phyloP scores from a whole-genome alignment of 2,329 filamentous ascomycete genomes.

The Colletotrichum sublineola region DNA sequence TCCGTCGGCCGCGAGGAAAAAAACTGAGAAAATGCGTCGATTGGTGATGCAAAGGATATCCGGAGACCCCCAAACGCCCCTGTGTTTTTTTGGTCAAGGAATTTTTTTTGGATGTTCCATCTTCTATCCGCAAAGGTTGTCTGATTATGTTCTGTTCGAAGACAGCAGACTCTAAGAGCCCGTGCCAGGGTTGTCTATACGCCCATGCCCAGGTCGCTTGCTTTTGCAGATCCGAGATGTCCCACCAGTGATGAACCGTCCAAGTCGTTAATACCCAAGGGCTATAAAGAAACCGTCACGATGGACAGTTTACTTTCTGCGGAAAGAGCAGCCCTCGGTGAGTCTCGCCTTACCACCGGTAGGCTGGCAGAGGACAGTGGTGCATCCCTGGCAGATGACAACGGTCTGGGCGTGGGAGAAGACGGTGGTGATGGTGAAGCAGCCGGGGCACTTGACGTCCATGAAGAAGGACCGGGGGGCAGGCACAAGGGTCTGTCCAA shows the following conservation, averaged over 20 bases:
- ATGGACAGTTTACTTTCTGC: conserved; percentile 90
- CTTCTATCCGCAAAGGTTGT: conserved; percentile 76
- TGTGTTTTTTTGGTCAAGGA: conserved; percentile 65
- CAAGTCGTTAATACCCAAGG: conserved; percentile 63
- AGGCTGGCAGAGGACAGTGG: conserved; percentile 98
- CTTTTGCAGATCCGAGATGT: conserved; percentile 72
- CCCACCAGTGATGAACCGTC: conserved; percentile 63
- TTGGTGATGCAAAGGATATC: conserved; percentile 80
- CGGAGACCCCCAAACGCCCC: conserved; percentile 81
- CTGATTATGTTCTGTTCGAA: conserved; percentile 57
- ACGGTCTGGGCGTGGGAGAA: conserved; percentile 99
- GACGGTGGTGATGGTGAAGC: conserved; percentile 99
- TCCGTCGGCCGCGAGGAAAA: conserved; percentile 40
- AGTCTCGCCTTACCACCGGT: conserved; percentile 99
- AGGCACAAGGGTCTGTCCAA: conserved; percentile 86
- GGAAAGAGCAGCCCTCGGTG: conserved; percentile 99
- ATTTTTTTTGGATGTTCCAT: conserved; percentile 72
- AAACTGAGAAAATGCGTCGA: conserved; percentile 50
- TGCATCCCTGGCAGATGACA: conserved; percentile 99
- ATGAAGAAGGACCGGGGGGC: conserved; percentile 99
- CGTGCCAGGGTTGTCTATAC: conserved; percentile 60
- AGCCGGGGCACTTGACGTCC: conserved; percentile 99
- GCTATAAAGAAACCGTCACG: conserved; percentile 61
- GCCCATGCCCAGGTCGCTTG: conserved; percentile 61
- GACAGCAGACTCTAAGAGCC: conserved; percentile 52